Percentiles rank a stretch among this genome's conserved stretches.
Conservation (phyloP, 2,329 filamentous ascomycete species). For the Exophiala sp. region DNA sequence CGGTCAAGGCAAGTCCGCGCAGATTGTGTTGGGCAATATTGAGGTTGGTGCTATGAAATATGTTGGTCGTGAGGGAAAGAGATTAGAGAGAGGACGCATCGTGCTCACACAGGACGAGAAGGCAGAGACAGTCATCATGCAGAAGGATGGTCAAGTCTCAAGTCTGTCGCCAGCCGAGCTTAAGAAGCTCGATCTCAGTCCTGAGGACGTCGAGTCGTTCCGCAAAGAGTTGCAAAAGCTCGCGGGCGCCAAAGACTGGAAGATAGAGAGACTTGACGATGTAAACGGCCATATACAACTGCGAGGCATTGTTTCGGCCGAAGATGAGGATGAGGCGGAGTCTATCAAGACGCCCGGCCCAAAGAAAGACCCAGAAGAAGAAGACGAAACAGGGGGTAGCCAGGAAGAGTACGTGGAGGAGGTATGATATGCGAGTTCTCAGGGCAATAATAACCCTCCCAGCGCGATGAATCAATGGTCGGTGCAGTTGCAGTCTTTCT, state of each 20-base stretch:
- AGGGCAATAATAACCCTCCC: too few relatives aligned
- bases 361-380: slow-evolving; percentile 20
- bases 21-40: slow-evolving; percentile 54
- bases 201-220: slow-evolving; percentile 65
- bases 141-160: slow-evolving; percentile 60
- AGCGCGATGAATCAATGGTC: too few relatives aligned
- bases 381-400: slow-evolving; percentile 36
- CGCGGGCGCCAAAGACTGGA: slow-evolving; percentile 72
- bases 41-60: slow-evolving; percentile 56
- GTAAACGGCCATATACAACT: slow-evolving; percentile 63
- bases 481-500: too few relatives aligned
- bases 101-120: slow-evolving; percentile 50
- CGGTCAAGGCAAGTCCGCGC: slow-evolving; percentile 34
- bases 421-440: slow-evolving; percentile 24
- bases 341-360: slow-evolving; percentile 15
- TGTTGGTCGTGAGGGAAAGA: slow-evolving; percentile 54
- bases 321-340: slow-evolving; percentile 50
- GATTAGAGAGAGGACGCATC: slow-evolving; percentile 57
- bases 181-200: slow-evolving; percentile 63
- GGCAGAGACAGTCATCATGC: slow-evolving; percentile 49
- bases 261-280: slow-evolving; percentile 70
- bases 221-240: slow-evolving; percentile 64
- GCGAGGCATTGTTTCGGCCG: slow-evolving; percentile 63
- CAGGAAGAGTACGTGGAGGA: slow-evolving; percentile 37
- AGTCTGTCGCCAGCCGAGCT: slow-evolving; percentile 65